These are phyloP conservation scores for Phytophthora boehmeriae DNA, from an alignment of 352 stramenopile species.

Conservation along the genomic window DNA sequence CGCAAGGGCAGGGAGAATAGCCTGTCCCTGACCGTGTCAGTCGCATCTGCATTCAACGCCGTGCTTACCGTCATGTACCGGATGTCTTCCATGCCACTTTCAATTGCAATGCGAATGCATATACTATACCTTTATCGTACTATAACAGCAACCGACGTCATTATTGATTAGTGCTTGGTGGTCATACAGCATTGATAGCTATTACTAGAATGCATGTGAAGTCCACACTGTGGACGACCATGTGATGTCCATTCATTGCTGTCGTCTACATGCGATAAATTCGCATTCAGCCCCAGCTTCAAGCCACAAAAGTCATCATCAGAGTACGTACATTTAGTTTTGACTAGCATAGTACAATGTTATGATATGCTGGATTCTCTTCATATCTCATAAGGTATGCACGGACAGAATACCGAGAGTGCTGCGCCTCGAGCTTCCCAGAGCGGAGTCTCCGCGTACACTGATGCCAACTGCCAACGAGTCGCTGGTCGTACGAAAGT, in stretches of 20 bases:
- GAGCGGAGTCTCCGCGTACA: constrained; percentile 29
- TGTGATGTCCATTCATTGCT: not conserved
- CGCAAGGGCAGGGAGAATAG: not conserved
- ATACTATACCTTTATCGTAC: too few species aligned
- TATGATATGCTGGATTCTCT: not conserved
- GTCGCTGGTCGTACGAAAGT: constrained; percentile 32
- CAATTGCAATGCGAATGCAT: not conserved
- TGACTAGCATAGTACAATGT: not conserved
- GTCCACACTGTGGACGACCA: not conserved
- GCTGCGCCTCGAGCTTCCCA: constrained; percentile 5
- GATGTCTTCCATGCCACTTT: not conserved
- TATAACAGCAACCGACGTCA: too few species aligned
- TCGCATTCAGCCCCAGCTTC: not conserved
- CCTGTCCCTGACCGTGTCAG: not conserved
- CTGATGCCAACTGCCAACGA: constrained; percentile 15
- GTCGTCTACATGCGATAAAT: constrained; percentile 3
- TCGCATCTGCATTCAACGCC: not conserved
- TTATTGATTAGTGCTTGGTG: too few species aligned
- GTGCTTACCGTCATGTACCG: not conserved
- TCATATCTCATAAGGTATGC: constrained; percentile 20
- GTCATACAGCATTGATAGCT: not conserved
- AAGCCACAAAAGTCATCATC: not conserved
- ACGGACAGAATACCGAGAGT: constrained; percentile 8
- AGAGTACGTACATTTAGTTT: too few species aligned
- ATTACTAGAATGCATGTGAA: not conserved